Base-by-base conservation (phyloP, 805 yeast species). In the Sugiyamaella smithiae region DNA sequence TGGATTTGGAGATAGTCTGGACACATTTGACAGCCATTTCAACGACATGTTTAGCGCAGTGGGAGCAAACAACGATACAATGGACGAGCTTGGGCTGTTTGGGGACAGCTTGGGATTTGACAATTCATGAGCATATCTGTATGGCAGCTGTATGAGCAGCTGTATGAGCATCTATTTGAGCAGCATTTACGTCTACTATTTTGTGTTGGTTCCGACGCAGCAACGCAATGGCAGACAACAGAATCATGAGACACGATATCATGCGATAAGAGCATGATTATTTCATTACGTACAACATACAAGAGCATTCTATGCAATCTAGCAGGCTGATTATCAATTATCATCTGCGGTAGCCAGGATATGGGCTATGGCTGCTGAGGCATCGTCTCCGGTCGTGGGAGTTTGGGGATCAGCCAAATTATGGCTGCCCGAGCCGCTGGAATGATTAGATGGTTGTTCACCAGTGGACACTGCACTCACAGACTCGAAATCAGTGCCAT, bases 41-140 rank as follows among this genome's bases (percentile, higher is more conserved):
- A 48, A 52, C 28, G 55, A 37, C 16, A 33, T 56, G 25, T 41
- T 56, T 11, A 36, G 33, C 32, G 25, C 50, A 5, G 51, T 29
- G 11, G 40, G 32, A 19, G 25, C n/a, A 8, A 46, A 20, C 28
- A 43, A 23, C n/a, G 43, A 19, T 28, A 11, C 29, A 4, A 22
- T 40, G 8, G 59, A 56, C 16, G 58, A 55, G 12, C 50, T 57
- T 50, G 61, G 62, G 9, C 42, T 60, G 24, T 60, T 60, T 49
- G 64, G 64, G 5, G 64, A 59, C 46, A 52, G 54, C 28, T 60
- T 60, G 47, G 63, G 38, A 12, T 35, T 35, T 16, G 38, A 35
- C 38, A 19, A 35, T 7, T 16, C 19, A 3, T 16, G 20, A 5
- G 5, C 22, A 5, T 26, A 26, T 26, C n/a, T n/a, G n/a, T n/a